These are phyloP conservation scores for Naumovozyma baii DNA, from an alignment of 805 yeast genomes.

Conservation along the genomic window DNA sequence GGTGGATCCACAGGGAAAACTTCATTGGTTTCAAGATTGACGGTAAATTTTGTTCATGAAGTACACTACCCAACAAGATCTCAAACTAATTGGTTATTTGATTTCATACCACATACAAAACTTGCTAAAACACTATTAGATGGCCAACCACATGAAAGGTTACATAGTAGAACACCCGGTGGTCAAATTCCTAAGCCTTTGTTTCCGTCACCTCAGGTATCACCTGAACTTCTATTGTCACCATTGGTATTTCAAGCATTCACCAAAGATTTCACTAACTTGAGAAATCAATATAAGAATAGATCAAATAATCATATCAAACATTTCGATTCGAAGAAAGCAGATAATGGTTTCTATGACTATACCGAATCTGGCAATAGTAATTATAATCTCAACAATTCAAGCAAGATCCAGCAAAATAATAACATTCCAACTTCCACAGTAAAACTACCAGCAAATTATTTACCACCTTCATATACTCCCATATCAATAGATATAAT, in stretches of 20 bases:
- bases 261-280: slow-evolving; percentile 15
- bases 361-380: not conserved
- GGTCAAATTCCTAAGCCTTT: slow-evolving; percentile 22
- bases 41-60: slow-evolving; percentile 44
- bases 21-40: slow-evolving; percentile 41
- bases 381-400: not conserved
- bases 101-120: slow-evolving; percentile 37
- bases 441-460: slow-evolving; percentile 18
- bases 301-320: slow-evolving; percentile 9
- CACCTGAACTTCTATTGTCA: slow-evolving; percentile 28
- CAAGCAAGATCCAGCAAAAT: not conserved
- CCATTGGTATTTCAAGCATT: slow-evolving; percentile 33
- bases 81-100: slow-evolving; percentile 49
- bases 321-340: slow-evolving; percentile 5
- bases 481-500: slow-evolving; percentile 61
- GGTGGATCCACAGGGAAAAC: slow-evolving; percentile 54
- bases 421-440: not conserved
- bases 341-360: not conserved
- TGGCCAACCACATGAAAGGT: slow-evolving; percentile 36
- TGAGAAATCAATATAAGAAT: slow-evolving; percentile 10
- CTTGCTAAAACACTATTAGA: slow-evolving; percentile 39
- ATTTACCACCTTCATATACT: slow-evolving; percentile 42
- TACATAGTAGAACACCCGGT: slow-evolving; percentile 29
- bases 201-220: slow-evolving; percentile 25
- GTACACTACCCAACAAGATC: slow-evolving; percentile 68